A percentile compares a stretch with the other conserved stretches of the same genome.
phyloP scores from a whole-genome alignment of 129 eudicot species.

The Erigeron canadensis region DNA sequence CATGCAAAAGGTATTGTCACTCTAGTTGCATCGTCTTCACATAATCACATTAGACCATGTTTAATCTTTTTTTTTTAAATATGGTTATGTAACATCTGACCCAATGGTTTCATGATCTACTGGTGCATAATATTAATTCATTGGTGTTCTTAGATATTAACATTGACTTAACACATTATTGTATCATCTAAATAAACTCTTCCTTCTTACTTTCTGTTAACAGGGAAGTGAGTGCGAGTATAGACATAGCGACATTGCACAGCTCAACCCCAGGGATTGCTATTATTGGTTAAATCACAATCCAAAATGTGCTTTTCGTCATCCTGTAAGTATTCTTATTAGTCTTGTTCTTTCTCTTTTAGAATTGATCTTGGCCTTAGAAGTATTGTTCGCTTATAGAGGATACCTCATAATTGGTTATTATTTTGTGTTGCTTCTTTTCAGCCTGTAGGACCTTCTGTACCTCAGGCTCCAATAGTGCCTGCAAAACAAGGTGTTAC shows the following conservation, averaged over 20 bases:
- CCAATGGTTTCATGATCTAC: background rate
- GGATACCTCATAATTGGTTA: conserved; percentile 5
- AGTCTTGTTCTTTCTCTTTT: background rate
- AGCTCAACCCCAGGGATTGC: conserved; percentile 96
- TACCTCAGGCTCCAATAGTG: conserved; percentile 32
- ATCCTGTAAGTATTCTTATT: conserved; percentile 65
- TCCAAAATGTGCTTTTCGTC: conserved; percentile 88
- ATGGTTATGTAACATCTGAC: background rate
- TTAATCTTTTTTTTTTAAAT: no score
- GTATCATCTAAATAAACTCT: background rate
- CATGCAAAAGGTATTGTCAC: conserved; percentile 47
- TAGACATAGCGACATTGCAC: conserved; percentile 88
- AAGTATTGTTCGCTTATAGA: conserved; percentile 1
- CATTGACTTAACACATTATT: background rate
- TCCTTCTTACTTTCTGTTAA: conserved; percentile 10
- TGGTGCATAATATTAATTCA: background rate
- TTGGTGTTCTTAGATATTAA: background rate
- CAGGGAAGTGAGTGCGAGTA: conserved; percentile 98
- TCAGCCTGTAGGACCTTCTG: conserved; percentile 64
- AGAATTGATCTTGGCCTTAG: background rate
- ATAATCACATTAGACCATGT: no score
- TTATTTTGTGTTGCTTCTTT: conserved; percentile 2
- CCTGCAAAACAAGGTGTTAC: conserved; percentile 59
- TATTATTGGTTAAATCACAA: conserved; percentile 82
- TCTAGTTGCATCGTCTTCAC: no score